Percentiles rank a stretch among this genome's conserved stretches.
Evolutionary conservation across 805 yeast genomes (phyloP).

Genomic region (Starmerella roubikii): DNA sequence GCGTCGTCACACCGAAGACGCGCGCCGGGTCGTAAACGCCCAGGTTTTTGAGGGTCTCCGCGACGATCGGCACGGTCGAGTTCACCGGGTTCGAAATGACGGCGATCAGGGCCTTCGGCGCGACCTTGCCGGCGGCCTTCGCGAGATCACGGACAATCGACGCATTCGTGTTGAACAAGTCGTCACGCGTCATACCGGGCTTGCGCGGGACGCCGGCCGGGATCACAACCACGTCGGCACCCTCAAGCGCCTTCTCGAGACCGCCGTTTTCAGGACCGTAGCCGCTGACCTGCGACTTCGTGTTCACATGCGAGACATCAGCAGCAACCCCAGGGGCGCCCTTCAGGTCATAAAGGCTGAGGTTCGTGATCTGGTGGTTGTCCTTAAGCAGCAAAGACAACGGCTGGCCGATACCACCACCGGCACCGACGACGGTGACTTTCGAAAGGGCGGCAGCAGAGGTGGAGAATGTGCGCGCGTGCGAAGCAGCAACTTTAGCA

Average conservation of each 20-base stretch:
- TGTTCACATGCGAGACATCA: conserved; percentile 85
- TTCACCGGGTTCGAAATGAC: conserved; percentile 92
- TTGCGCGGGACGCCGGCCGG: conserved; percentile 98
- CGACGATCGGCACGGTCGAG: conserved; percentile 93
- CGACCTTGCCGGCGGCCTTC: conserved; percentile 62
- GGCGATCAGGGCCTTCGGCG: conserved; percentile 72
- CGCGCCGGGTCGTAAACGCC: conserved; percentile 86
- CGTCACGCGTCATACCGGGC: conserved; percentile 99
- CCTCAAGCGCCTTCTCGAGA: conserved; percentile 53
- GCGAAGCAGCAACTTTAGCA: conserved; percentile 7
- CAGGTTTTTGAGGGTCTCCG: conserved; percentile 74
- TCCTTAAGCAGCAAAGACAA: conserved; percentile 69
- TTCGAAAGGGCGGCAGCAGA: conserved; percentile 31
- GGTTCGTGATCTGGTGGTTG: conserved; percentile 74
- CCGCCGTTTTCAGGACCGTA: conserved; percentile 71
- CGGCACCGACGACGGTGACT: conserved; percentile 84
- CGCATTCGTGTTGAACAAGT: conserved; percentile 90
- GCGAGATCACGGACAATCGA: conserved; percentile 90
- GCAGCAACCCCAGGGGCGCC: conserved; percentile 97
- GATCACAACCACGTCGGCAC: conserved; percentile 66
- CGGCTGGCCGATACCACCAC: conserved; percentile 96
- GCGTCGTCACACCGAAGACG: conserved; percentile 90
- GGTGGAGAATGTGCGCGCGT: conserved; percentile 22
- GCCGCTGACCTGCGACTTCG: conserved; percentile 79
- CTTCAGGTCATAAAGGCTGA: conserved; percentile 76